Percentiles rank a stretch among this genome's conserved stretches.
These are phyloP conservation scores for Fusarium kyushuense DNA, from an alignment of 2,329 filamentous ascomycete species.

Conservation along the genomic window DNA sequence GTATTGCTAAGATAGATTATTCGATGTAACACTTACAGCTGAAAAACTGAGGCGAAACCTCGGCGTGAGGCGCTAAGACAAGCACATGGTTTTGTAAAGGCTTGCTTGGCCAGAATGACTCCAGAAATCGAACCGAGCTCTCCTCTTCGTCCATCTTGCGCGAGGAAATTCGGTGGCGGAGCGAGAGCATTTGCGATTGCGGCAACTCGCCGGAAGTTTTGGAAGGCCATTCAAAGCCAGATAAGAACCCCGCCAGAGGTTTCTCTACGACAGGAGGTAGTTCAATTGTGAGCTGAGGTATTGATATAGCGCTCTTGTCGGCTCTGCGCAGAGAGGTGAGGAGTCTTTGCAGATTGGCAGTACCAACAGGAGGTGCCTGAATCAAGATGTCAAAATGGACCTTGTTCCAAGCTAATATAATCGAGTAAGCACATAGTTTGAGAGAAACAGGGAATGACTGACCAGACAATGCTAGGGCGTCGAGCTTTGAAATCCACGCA, in stretches of 20 bases:
- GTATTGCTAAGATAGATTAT: not conserved
- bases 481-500: slow-evolving; percentile 82
- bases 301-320: slow-evolving; percentile 77
- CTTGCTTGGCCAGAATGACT: slow-evolving; percentile 85
- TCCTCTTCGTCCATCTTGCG: slow-evolving; percentile 73
- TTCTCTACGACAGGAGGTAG: slow-evolving; percentile 78
- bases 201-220: slow-evolving; percentile 52
- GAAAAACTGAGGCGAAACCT: slow-evolving; percentile 84
- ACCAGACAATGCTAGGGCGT: slow-evolving; percentile 77
- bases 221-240: slow-evolving; percentile 76
- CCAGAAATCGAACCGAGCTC: slow-evolving; percentile 79
- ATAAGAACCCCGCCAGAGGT: slow-evolving; percentile 71
- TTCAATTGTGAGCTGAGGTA: slow-evolving; percentile 86
- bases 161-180: slow-evolving; percentile 79
- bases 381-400: slow-evolving; percentile 85
- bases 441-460: slow-evolving; percentile 43
- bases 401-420: slow-evolving; percentile 76
- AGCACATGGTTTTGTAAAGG: slow-evolving; percentile 78
- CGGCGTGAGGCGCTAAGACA: slow-evolving; percentile 83
- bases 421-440: slow-evolving; percentile 31
- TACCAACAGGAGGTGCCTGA: slow-evolving; percentile 76
- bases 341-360: slow-evolving; percentile 80
- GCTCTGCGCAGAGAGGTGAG: slow-evolving; percentile 80
- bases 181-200: slow-evolving; percentile 68
- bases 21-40: slow-evolving; percentile 68